Base-by-base conservation (phyloP, 2,329 filamentous ascomycete genomes). In the Trichoderma afroharzianum region DNA sequence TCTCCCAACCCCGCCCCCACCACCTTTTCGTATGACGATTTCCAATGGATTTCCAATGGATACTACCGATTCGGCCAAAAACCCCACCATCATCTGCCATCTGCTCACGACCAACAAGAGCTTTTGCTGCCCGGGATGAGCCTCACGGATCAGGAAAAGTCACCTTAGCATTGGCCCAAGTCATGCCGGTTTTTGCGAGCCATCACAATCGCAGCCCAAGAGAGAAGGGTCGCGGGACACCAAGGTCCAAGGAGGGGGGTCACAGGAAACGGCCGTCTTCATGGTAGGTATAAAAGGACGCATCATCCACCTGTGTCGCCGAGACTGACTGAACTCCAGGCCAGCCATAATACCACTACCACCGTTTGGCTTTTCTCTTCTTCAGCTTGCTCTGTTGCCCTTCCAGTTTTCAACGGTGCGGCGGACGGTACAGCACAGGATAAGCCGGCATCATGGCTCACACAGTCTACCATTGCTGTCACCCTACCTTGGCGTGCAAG, bases 11-110 rank as follows among this genome's bases (percentile, higher is more conserved):
- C 68, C 68, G 68, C 68, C 68, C 68, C 68, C 68, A 70, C 68
- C 59, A 58, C 57, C 59, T 70, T 70, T 70, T 70, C 67, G 67
- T 62, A 55, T 63, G 57, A 63, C 58, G 58, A 62, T 39, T 70
- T 33, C 55, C 39, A 58, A 68, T 68, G 66, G 66, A 68, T 68
- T 68, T 59, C 66, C 66, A 70, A 70, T 57, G 67, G 32, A 62
- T 63, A 67, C 70, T 67, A 68, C 63, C 63, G 63, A 62, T 71
- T 68, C 67, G 70, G 63, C 55, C 66, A 32, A 18, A 67, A 68
- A 71, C 70, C 70, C 70, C 70, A 71, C 70, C 70, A 71, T 62
- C 53, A 62, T n/a, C 62, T 62, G 55, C 70, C 70, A 61, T 71
- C 70, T 71, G 39, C 53, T 71, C 26, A n/a, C 55, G 50, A 67